Percentiles rank a stretch among this genome's conserved stretches.
phyloP scores from a whole-genome alignment of 2,329 filamentous ascomycete species.

The Leptoxyphium fumago region DNA sequence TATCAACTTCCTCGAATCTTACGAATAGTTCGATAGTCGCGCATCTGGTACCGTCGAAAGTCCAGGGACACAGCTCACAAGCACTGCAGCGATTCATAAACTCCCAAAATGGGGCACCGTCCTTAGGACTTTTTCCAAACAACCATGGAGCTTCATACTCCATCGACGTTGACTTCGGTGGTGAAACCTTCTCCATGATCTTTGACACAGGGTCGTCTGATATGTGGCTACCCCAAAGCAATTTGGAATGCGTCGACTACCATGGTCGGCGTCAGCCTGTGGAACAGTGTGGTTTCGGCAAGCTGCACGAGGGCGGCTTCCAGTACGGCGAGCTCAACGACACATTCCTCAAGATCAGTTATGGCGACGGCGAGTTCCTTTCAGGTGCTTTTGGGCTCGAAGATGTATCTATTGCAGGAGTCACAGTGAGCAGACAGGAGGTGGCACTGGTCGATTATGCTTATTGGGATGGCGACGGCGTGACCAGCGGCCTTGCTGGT shows the following conservation, averaged over 20 bases:
- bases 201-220: constrained; percentile 32
- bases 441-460: constrained; percentile 29
- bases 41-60: not conserved
- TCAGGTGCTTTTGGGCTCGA: constrained; percentile 23
- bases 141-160: constrained; percentile 1
- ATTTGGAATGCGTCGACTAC: constrained; percentile 23
- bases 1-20: not conserved
- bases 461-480: constrained; percentile 29
- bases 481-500: constrained; percentile 32
- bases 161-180: constrained; percentile 6
- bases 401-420: constrained; percentile 26
- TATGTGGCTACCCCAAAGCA: constrained; percentile 23
- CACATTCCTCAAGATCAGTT: constrained; percentile 24
- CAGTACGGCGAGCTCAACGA: constrained; percentile 22
- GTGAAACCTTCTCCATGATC: constrained; percentile 15
- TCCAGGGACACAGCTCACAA: not conserved
- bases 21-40: not conserved
- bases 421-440: constrained; percentile 27
- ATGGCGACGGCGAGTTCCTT: constrained; percentile 26
- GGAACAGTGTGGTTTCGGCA: constrained; percentile 11
- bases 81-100: not conserved
- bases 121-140: not conserved
- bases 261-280: constrained; percentile 3
- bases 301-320: constrained; percentile 12
- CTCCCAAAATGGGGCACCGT: not conserved